Evolutionary conservation across 2,329 filamentous ascomycete genomes (phyloP), one percentile per base, ranked within the genome.

Genomic region (Monosporascus sp.): DNA sequence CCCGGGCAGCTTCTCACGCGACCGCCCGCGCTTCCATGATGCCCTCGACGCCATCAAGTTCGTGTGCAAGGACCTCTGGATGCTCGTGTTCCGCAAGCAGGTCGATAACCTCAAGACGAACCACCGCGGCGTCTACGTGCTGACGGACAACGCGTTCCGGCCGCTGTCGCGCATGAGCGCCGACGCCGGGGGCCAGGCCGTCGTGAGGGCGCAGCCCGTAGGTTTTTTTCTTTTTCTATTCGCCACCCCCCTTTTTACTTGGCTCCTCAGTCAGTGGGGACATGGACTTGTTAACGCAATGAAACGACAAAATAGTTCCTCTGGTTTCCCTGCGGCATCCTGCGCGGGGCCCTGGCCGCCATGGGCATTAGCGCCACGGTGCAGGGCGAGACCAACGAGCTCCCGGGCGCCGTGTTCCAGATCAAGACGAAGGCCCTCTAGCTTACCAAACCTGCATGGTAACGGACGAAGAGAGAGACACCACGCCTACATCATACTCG

Each of bases 21-120:
- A 95, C 68, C 81, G 90, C 49, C 90, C 93, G 41, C 88, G 91
- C 48, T 95, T 97, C 68, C 89, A 87, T 56, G 91, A 96, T 63
- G 92, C 92, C 4, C 83, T 99, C 43, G 94, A 97, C 67, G 88
- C 92, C 48, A 99, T 99, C 69, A 99, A 99, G 70, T 97, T 99
- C 67, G 79, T 99, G 48, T 99, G 94, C 82, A 99, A 99, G 76
- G 94, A 99, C 70, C 79, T 99, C 45, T 99, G 94, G 94, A 91
- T 85, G 37, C 79, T 97, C 20, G 83, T 97, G 17, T 99, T 97
- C 72, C 82, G 89, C 68, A 99, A 99, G 73, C 95, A 97, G 70
- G 90, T 99, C 66, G 94, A 99, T 72, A 99, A 99, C 69, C 79
- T 99, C 47, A 99, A 99, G 74, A 99, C 94, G 8, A 99, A 99